A percentile compares a stretch with the other conserved stretches of the same genome.
Evolutionary conservation across 345 rosid species (phyloP).

Genomic region (Abelmoschus esculentus): DNA sequence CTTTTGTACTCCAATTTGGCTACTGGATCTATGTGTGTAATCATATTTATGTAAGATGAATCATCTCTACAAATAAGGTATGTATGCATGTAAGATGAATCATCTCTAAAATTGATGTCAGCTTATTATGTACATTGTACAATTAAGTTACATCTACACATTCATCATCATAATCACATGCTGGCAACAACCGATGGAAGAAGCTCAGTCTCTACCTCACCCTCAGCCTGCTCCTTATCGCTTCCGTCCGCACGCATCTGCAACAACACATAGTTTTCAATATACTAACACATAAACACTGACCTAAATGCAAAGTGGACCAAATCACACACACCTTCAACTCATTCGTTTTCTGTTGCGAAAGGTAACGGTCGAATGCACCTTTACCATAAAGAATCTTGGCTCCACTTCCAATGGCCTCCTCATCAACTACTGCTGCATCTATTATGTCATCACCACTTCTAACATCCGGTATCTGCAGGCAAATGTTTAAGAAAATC

Average conservation of each 20-base stretch:
- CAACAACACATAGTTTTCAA: conserved; percentile 3
- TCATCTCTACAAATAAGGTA: not conserved
- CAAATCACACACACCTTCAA: conserved; percentile 21
- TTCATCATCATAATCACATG: conserved; percentile 42
- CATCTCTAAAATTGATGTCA: not conserved
- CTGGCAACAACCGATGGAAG: conserved; percentile 74
- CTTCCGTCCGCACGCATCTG: conserved; percentile 49
- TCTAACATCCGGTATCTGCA: conserved; percentile 79
- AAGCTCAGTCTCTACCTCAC: conserved; percentile 57
- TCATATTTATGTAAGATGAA: too few species aligned
- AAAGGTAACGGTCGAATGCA: conserved; percentile 62
- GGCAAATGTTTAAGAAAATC: not conserved
- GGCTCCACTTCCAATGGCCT: conserved; percentile 63
- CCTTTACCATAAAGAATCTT: conserved; percentile 85
- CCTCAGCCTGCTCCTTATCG: conserved; percentile 38
- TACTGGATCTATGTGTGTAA: too few species aligned
- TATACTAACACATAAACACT: not conserved
- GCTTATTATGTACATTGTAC: conserved; percentile 42
- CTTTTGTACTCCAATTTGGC: too few species aligned
- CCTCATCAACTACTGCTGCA: conserved; percentile 82
- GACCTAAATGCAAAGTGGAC: not conserved
- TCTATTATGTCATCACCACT: conserved; percentile 66
- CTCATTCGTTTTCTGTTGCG: conserved; percentile 39
- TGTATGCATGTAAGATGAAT: not conserved
- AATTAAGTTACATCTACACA: conserved; percentile 31